A percentile compares a stretch with the other conserved stretches of the same genome.
These are phyloP conservation scores for Calonectria leucothoes DNA, from an alignment of 2,329 filamentous ascomycete species.

Conservation along the genomic window DNA sequence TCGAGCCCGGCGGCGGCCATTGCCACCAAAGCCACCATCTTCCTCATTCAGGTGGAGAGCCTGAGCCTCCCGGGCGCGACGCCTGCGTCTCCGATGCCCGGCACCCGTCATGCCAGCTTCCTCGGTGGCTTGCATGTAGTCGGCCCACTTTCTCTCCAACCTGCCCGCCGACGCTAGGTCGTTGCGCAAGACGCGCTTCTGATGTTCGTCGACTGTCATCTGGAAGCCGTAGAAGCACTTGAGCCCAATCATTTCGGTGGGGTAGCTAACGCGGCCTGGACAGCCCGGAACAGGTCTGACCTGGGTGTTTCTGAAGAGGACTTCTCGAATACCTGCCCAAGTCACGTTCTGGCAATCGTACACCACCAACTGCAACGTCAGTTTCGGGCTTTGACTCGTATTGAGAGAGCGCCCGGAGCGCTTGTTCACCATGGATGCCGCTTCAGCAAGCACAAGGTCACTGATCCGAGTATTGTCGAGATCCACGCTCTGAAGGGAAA, in stretches of 20 bases:
- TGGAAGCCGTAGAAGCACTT: constrained; percentile 98
- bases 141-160: constrained; percentile 92
- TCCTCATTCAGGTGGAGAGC: constrained; percentile 85
- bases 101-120: constrained; percentile 79
- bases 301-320: constrained; percentile 87
- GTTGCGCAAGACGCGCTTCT: constrained; percentile 82
- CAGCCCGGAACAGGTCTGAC: constrained; percentile 64
- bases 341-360: constrained; percentile 95
- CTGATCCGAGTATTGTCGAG: constrained; percentile 95
- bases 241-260: constrained; percentile 82
- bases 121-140: constrained; percentile 93
- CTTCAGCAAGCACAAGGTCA: constrained; percentile 86
- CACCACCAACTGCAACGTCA: constrained; percentile 81
- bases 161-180: constrained; percentile 79
- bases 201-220: constrained; percentile 94
- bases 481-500: constrained; percentile 76
- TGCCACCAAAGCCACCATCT: constrained; percentile 68
- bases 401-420: constrained; percentile 64
- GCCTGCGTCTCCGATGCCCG: constrained; percentile 75
- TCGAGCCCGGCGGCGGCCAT: constrained; percentile 70
- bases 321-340: constrained; percentile 90
- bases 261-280: constrained; percentile 64
- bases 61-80: constrained; percentile 85
- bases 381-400: constrained; percentile 55
- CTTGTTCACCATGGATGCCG: constrained; percentile 80